phyloP scores from a whole-genome alignment of 1,284 basidiomycete genomes.

The Coriolopsis trogii region DNA sequence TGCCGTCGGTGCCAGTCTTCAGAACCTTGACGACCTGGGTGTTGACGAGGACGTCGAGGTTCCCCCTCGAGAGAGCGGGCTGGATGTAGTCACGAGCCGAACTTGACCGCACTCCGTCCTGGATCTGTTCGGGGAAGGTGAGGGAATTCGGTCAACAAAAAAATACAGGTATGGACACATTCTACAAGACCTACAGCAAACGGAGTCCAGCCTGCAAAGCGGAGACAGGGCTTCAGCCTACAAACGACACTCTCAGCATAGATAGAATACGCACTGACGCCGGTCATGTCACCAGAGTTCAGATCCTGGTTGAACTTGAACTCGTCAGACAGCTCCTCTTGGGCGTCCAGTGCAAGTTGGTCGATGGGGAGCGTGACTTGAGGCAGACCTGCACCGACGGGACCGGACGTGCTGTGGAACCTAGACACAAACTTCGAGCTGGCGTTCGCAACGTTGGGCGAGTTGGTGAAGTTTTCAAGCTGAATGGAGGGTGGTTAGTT shows the following conservation, averaged over 20 bases:
- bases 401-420: conserved; percentile 28
- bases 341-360: conserved; percentile 35
- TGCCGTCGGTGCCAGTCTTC: conserved; percentile 22
- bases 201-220: conserved; percentile 4
- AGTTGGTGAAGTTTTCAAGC: conserved; percentile 13
- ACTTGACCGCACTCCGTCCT: conserved; percentile 32
- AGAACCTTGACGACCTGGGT: conserved; percentile 43
- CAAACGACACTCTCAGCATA: not conserved
- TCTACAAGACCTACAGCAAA: not conserved
- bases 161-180: not conserved
- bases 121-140: conserved; percentile 4
- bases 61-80: conserved; percentile 34
- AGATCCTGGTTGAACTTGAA: conserved; percentile 45
- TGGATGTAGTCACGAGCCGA: conserved; percentile 34
- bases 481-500: not conserved
- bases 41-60: conserved; percentile 44
- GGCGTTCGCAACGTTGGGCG: conserved; percentile 11
- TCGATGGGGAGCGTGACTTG: conserved; percentile 38
- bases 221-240: not conserved
- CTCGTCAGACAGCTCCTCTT: conserved; percentile 31
- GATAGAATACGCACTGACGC: conserved; percentile 35
- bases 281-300: conserved; percentile 40
- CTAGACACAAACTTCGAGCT: conserved; percentile 11
- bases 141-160: too few species aligned
- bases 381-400: conserved; percentile 37